Conservation (phyloP, 345 rosid species). For the Erodium maritimum region DNA sequence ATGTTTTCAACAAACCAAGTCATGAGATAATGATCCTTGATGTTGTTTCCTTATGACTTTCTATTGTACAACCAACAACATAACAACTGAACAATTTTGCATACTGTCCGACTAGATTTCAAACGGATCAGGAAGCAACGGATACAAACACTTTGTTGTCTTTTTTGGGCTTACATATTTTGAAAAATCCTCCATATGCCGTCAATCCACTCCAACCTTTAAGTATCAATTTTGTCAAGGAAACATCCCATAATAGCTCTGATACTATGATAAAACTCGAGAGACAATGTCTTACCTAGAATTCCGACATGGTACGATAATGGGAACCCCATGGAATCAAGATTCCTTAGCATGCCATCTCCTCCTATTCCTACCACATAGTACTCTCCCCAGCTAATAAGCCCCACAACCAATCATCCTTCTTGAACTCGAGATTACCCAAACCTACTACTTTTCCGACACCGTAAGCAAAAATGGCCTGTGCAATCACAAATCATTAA, state of each 20-base stretch:
- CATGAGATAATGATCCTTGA: no score
- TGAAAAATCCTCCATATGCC: conserved; percentile 34
- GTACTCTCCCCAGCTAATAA: conserved; percentile 43
- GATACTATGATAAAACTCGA: no score
- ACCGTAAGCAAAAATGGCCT: conserved; percentile 40
- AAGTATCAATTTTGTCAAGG: no score
- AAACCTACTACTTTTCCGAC: conserved; percentile 41
- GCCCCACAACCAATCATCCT: conserved; percentile 42
- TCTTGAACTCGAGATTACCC: conserved; percentile 31
- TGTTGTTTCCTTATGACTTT: conserved; percentile 27
- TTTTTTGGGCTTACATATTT: conserved; percentile 30
- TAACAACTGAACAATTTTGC: no score
- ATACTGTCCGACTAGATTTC: conserved; percentile 39
- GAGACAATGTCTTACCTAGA: conserved; percentile 25
- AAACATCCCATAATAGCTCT: no score
- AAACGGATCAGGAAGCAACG: conserved; percentile 38
- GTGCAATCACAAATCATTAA: conserved; percentile 3
- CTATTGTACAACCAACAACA: conserved; percentile 39
- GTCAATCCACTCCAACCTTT: conserved; percentile 40
- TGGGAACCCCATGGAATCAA: conserved; percentile 50
- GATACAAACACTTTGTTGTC: conserved; percentile 43
- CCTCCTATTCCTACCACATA: conserved; percentile 25
- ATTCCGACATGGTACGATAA: conserved; percentile 39
- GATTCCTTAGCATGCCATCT: conserved; percentile 25
- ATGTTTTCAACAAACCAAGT: no score